Evolutionary conservation across 2,329 filamentous ascomycete genomes (phyloP).

Genomic region (Xenosphaeropsis pyriputrescens): DNA sequence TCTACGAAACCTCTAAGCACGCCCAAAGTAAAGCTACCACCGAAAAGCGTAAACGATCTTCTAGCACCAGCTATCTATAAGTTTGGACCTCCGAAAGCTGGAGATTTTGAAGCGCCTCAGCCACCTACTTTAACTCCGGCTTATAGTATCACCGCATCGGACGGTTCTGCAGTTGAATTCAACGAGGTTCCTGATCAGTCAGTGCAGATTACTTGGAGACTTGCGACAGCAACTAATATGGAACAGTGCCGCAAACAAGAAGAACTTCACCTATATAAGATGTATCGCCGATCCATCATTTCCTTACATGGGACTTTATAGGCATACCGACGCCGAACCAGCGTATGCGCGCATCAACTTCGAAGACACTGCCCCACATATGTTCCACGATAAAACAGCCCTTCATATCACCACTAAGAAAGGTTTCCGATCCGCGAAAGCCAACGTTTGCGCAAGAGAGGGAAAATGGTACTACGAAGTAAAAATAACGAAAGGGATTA

Average conservation of each 20-base stretch:
- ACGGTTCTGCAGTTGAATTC: slow-evolving; percentile 39
- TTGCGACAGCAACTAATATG: slow-evolving; percentile 5
- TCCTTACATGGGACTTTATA: slow-evolving; percentile 76
- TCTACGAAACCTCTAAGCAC: slow-evolving; percentile 36
- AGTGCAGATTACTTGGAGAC: slow-evolving; percentile 13
- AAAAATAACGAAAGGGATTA: slow-evolving; percentile 66
- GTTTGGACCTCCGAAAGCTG: slow-evolving; percentile 44
- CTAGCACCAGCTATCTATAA: slow-evolving; percentile 43
- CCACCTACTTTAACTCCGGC: slow-evolving; percentile 41
- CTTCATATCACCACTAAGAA: slow-evolving; percentile 77
- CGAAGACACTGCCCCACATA: slow-evolving; percentile 76
- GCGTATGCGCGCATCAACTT: slow-evolving; percentile 79
- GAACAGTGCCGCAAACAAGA: slow-evolving; percentile 44
- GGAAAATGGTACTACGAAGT: slow-evolving; percentile 92
- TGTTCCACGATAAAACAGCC: slow-evolving; percentile 66
- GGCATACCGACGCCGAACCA: slow-evolving; percentile 74
- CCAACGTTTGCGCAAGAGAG: slow-evolving; percentile 80
- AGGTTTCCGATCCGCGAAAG: slow-evolving; percentile 80
- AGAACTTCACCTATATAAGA: slow-evolving; percentile 74
- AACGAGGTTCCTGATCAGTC: slow-evolving; percentile 51
- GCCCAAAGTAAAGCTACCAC: slow-evolving; percentile 24
- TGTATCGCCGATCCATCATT: slow-evolving; percentile 84
- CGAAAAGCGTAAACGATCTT: slow-evolving; percentile 22
- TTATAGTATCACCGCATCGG: slow-evolving; percentile 33
- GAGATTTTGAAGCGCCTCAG: slow-evolving; percentile 45